Evolutionary conservation across 352 stramenopile genomes (phyloP).

Genomic region (Globisporangium apiculatum): DNA sequence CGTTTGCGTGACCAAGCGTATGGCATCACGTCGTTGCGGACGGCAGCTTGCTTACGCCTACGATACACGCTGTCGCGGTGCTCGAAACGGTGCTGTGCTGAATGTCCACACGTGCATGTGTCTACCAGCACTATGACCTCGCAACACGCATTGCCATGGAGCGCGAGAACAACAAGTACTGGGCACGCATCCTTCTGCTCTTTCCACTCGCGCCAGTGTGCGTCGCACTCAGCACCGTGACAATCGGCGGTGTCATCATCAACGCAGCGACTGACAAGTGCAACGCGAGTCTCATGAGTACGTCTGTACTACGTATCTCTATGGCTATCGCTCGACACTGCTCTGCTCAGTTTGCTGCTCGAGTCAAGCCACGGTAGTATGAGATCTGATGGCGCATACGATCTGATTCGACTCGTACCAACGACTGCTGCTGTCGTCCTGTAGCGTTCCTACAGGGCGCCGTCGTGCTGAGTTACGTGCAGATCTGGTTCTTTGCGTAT

Average conservation of each 20-base stretch:
- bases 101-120: too few species aligned
- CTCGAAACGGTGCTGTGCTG: too few species aligned
- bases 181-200: slow-evolving; percentile 51
- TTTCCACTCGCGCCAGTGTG: slow-evolving; percentile 58
- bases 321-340: background rate
- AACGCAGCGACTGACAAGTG: slow-evolving; percentile 59
- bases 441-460: slow-evolving; percentile 59
- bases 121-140: slow-evolving; percentile 35
- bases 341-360: background rate
- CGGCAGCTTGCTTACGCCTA: too few species aligned
- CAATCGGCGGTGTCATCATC: slow-evolving; percentile 60
- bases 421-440: slow-evolving; percentile 1
- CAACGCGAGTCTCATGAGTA: slow-evolving; percentile 63
- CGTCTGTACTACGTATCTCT: slow-evolving; percentile 5
- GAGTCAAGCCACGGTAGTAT: background rate
- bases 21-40: too few species aligned
- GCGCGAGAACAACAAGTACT: slow-evolving; percentile 68
- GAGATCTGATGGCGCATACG: background rate
- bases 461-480: slow-evolving; percentile 54
- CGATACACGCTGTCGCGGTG: too few species aligned
- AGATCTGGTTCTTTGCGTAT: slow-evolving; percentile 64
- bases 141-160: slow-evolving; percentile 39
- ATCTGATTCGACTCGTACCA: background rate
- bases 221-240: slow-evolving; percentile 49
- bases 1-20: background rate